phyloP scores from a whole-genome alignment of 768 basidiomycete genomes.

The Lactarius pseudohatsudake region DNA sequence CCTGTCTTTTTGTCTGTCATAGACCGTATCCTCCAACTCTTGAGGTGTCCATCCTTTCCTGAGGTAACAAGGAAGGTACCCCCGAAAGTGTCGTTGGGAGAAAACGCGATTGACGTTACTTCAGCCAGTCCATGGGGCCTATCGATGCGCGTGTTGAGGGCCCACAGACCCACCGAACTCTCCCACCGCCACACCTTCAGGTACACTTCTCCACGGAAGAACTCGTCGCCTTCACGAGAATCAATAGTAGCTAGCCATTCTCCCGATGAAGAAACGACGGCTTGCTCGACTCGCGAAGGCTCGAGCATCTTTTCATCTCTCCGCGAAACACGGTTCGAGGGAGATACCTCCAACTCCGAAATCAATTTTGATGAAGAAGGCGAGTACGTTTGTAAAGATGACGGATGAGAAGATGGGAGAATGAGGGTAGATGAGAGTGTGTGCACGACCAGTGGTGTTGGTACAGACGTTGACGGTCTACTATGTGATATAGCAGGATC shows the following conservation, averaged over 20 bases:
- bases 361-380: slow-evolving; percentile 66
- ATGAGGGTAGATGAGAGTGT: slow-evolving; percentile 70
- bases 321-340: slow-evolving; percentile 87
- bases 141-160: slow-evolving; percentile 86
- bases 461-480: slow-evolving; percentile 42
- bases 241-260: slow-evolving; percentile 95
- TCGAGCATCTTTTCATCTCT: slow-evolving; percentile 75
- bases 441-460: slow-evolving; percentile 76
- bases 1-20: slow-evolving; percentile 46
- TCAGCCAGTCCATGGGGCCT: slow-evolving; percentile 72
- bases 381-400: slow-evolving; percentile 90
- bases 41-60: slow-evolving; percentile 72
- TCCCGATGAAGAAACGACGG: slow-evolving; percentile 63
- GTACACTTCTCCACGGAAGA: slow-evolving; percentile 66
- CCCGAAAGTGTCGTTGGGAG: slow-evolving; percentile 42
- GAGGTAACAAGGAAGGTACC: slow-evolving; percentile 63
- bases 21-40: slow-evolving; percentile 71
- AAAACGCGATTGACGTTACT: slow-evolving; percentile 70
- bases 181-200: slow-evolving; percentile 94
- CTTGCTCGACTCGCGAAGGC: slow-evolving; percentile 71
- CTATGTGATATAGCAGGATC: slow-evolving; percentile 40
- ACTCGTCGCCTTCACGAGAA: slow-evolving; percentile 62
- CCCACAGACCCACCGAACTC: slow-evolving; percentile 57
- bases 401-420: slow-evolving; percentile 91
- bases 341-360: slow-evolving; percentile 88